A percentile compares a stretch with the other conserved stretches of the same genome.
These are phyloP conservation scores for Botryosphaeria dothidea DNA, from an alignment of 2,329 filamentous ascomycete species.

Conservation along the genomic window DNA sequence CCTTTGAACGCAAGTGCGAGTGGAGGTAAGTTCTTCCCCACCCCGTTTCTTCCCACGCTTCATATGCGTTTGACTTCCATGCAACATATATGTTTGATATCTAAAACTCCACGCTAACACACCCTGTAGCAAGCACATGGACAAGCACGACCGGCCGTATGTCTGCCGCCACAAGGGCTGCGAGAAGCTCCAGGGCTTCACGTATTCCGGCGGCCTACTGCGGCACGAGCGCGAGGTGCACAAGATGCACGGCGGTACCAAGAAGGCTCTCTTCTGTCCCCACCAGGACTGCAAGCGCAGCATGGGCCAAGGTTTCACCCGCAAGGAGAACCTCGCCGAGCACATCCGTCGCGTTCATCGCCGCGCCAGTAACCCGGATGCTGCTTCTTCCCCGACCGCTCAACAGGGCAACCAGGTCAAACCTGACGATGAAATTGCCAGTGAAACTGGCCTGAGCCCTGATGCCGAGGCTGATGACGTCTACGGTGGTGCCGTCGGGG, in stretches of 20 bases:
- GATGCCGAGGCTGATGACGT: constrained; percentile 28
- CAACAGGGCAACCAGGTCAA: neutral
- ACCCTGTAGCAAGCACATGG: constrained; percentile 83
- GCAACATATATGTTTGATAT: constrained; percentile 16
- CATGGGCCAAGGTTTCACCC: constrained; percentile 84
- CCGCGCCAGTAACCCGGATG: constrained; percentile 30
- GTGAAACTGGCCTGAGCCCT: constrained; percentile 15
- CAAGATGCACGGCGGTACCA: constrained; percentile 82
- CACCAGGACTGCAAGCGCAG: constrained; percentile 86
- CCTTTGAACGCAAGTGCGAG: constrained; percentile 83
- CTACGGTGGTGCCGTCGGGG: constrained; percentile 27
- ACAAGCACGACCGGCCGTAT: constrained; percentile 94
- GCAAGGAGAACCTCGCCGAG: constrained; percentile 91
- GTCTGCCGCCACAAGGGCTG: constrained; percentile 81
- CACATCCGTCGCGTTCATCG: constrained; percentile 86
- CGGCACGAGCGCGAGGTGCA: constrained; percentile 94
- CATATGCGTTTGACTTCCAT: constrained; percentile 1
- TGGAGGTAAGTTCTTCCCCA: constrained; percentile 73
- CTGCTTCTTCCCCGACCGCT: constrained; percentile 6
- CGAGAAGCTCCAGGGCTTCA: constrained; percentile 90
- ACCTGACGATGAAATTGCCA: neutral
- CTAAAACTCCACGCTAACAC: constrained; percentile 22
- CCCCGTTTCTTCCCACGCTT: neutral
- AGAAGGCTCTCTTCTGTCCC: constrained; percentile 84
- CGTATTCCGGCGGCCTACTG: constrained; percentile 86